Conservation (phyloP, 2,329 filamentous ascomycete genomes). For the Penicillium sp. region DNA sequence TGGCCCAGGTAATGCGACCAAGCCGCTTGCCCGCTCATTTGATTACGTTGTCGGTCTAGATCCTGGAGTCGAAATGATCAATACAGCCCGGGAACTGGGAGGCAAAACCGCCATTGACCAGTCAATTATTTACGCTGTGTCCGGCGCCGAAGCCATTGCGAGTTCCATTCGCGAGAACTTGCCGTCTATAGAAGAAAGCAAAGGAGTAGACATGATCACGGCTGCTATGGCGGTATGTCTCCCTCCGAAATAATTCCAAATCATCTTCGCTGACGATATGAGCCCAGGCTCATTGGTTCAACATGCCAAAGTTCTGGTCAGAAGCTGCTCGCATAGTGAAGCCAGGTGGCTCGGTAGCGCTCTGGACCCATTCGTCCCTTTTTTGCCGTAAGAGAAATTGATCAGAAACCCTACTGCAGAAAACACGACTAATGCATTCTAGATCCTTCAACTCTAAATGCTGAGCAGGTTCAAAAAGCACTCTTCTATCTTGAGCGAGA, state of each 20-base stretch:
- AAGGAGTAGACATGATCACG: slow-evolving; percentile 51
- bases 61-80: slow-evolving; percentile 56
- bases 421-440: slow-evolving; percentile 16
- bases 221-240: slow-evolving; percentile 44
- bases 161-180: slow-evolving; percentile 11
- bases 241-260: background rate
- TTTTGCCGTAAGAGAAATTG: slow-evolving; percentile 12
- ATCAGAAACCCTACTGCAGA: slow-evolving; percentile 5
- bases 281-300: slow-evolving; percentile 58
- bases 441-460: slow-evolving; percentile 41
- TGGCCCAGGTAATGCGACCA: slow-evolving; percentile 55
- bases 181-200: slow-evolving; percentile 18
- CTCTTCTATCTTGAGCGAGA: slow-evolving; percentile 42
- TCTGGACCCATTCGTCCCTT: slow-evolving; percentile 46
- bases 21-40: slow-evolving; percentile 51
- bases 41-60: slow-evolving; percentile 52
- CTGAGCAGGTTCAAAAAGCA: slow-evolving; percentile 42
- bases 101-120: slow-evolving; percentile 29
- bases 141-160: slow-evolving; percentile 44
- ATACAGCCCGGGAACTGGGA: slow-evolving; percentile 42
- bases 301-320: slow-evolving; percentile 54
- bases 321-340: slow-evolving; percentile 50
- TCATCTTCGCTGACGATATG: background rate
- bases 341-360: slow-evolving; percentile 56
- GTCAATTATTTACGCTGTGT: slow-evolving; percentile 45